Percentiles rank a stretch among this genome's conserved stretches.
Evolutionary conservation across 768 basidiomycete genomes (phyloP).

Genomic region (Russula compacta): DNA sequence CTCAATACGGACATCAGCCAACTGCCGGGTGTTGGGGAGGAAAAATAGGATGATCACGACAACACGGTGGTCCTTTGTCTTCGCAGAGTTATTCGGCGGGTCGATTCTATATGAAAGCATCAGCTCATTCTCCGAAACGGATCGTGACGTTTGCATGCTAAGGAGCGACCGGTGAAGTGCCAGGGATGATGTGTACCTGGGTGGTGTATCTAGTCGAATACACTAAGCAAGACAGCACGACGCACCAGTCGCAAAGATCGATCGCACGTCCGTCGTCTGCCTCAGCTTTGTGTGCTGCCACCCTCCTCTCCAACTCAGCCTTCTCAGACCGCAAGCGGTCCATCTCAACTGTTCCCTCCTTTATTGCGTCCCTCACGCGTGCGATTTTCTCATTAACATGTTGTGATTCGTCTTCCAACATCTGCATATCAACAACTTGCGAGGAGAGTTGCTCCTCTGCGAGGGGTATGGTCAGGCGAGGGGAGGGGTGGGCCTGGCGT

Average conservation of each 20-base stretch:
- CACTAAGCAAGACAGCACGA: constrained; percentile 6
- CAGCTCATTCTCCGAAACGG: constrained; percentile 69
- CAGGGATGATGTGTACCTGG: constrained; percentile 65
- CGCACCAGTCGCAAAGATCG: constrained; percentile 64
- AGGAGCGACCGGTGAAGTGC: constrained; percentile 53
- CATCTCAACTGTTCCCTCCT: constrained; percentile 43
- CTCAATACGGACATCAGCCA: constrained; percentile 50
- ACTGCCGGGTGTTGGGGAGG: constrained; percentile 54
- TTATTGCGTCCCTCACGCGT: constrained; percentile 52
- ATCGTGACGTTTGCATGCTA: constrained; percentile 48
- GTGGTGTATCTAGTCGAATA: background rate
- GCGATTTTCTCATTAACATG: constrained; percentile 41
- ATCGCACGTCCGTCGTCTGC: constrained; percentile 54
- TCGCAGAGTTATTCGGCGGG: constrained; percentile 14
- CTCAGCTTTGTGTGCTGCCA: constrained; percentile 43
- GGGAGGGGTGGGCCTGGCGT: constrained; percentile 69
- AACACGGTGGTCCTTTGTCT: constrained; percentile 25
- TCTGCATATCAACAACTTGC: constrained; percentile 75
- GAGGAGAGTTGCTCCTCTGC: constrained; percentile 66
- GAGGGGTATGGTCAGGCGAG: constrained; percentile 66
- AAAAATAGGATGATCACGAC: constrained; percentile 55
- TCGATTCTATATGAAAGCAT: constrained; percentile 54
- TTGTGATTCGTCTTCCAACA: constrained; percentile 57
- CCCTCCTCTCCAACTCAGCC: constrained; percentile 62
- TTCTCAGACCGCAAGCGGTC: constrained; percentile 52